Conservation (phyloP, 2,329 filamentous ascomycete species). For the Albifimbria verrucaria region DNA sequence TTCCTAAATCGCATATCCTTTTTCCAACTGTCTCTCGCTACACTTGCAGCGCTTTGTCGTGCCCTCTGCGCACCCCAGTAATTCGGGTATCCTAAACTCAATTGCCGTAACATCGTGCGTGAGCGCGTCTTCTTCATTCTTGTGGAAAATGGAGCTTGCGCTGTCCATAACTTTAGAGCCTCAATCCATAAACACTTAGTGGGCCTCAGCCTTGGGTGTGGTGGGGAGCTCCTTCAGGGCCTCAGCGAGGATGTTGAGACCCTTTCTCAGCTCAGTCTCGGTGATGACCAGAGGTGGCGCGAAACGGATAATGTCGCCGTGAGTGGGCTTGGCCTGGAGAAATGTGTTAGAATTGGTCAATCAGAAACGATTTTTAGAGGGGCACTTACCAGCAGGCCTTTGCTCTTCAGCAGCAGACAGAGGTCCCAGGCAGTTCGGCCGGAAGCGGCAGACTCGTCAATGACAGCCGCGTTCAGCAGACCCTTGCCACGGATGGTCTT, state of each 20-base stretch:
- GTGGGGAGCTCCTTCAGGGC: slow-evolving; percentile 77
- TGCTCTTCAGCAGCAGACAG: slow-evolving; percentile 91
- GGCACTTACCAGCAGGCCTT: slow-evolving; percentile 78
- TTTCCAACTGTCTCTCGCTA: no score
- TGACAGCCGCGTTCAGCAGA: slow-evolving; percentile 90
- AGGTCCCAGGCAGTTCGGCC: slow-evolving; percentile 94
- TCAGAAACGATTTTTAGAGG: slow-evolving; percentile 1
- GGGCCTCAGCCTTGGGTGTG: slow-evolving; percentile 33
- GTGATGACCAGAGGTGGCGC: slow-evolving; percentile 95
- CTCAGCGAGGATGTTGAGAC: slow-evolving; percentile 75
- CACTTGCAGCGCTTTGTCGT: no score
- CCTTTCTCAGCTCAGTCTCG: slow-evolving; percentile 76
- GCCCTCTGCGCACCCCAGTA: neutral
- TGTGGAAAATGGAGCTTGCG: slow-evolving; percentile 13
- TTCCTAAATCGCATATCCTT: no score
- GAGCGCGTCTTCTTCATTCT: neutral
- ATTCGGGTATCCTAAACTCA: neutral
- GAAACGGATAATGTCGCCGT: slow-evolving; percentile 96
- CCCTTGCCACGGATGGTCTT: slow-evolving; percentile 85
- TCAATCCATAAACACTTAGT: slow-evolving; percentile 21
- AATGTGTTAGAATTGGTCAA: neutral
- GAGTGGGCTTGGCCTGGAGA: slow-evolving; percentile 87
- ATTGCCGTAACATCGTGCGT: neutral
- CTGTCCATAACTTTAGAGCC: slow-evolving; percentile 13
- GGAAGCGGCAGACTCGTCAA: slow-evolving; percentile 82